Conservation (phyloP, 176 grass and related monocot genomes). For the Rhynchospora tenuis region DNA sequence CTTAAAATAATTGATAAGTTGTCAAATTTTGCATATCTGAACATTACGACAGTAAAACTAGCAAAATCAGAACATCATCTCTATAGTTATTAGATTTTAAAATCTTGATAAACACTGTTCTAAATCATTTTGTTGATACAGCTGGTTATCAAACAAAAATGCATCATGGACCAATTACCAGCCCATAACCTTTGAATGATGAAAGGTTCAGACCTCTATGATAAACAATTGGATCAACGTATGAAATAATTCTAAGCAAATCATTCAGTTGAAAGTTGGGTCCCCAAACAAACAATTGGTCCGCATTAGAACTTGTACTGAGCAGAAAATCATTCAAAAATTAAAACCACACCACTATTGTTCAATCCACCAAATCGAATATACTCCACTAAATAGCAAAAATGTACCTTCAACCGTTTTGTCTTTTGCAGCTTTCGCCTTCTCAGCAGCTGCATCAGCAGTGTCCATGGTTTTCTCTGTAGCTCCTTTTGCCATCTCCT, state of each 20-base stretch:
- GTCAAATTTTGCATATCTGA: background rate
- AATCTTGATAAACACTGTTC: background rate
- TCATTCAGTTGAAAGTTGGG: background rate
- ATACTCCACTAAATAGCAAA: background rate
- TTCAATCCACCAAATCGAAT: background rate
- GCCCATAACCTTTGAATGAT: background rate
- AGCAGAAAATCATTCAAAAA: too few relatives aligned
- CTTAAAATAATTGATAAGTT: background rate
- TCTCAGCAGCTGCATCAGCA: slow-evolving; percentile 36
- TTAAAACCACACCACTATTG: background rate
- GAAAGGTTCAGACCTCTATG: background rate
- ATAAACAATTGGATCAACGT: too few relatives aligned
- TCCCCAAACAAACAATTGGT: background rate
- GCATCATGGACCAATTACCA: background rate
- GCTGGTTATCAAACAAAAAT: background rate
- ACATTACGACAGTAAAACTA: background rate
- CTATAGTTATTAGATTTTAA: background rate
- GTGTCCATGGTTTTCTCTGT: slow-evolving; percentile 42
- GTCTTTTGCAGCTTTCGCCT: slow-evolving; percentile 52
- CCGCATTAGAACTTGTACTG: background rate
- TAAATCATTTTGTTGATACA: background rate
- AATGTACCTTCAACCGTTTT: slow-evolving; percentile 41
- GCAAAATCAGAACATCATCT: background rate
- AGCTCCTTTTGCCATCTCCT: slow-evolving; percentile 41
- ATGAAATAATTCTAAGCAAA: background rate